phyloP scores from a whole-genome alignment of 306 rosid genomes.

The Hylodesmum podocarpum region DNA sequence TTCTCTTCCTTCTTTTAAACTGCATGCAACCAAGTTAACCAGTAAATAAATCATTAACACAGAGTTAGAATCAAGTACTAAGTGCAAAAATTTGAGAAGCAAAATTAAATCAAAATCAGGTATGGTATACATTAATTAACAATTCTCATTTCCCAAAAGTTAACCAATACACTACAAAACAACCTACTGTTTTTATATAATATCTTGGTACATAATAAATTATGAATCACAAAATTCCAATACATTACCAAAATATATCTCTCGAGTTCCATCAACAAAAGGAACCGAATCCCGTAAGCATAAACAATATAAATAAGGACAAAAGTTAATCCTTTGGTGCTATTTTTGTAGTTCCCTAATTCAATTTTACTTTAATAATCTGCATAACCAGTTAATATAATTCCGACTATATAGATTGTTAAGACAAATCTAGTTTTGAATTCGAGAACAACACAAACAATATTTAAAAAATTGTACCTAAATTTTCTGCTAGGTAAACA shows the following conservation, averaged over 20 bases:
- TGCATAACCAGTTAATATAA: too few relatives aligned
- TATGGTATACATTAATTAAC: background rate
- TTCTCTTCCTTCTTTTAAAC: conserved; percentile 53
- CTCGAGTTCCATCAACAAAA: background rate
- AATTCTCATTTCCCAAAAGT: too few relatives aligned
- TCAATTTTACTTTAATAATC: too few relatives aligned
- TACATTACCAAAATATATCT: background rate
- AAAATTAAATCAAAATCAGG: background rate
- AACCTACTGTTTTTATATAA: too few relatives aligned
- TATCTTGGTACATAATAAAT: background rate
- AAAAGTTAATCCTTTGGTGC: too few relatives aligned
- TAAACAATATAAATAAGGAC: background rate
- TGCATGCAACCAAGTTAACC: conserved; percentile 20
- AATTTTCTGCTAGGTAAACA: too few relatives aligned
- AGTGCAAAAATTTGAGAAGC: background rate
- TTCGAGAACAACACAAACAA: too few relatives aligned
- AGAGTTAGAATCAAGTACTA: background rate
- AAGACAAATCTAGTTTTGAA: too few relatives aligned
- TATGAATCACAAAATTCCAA: background rate
- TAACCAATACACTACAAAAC: too few relatives aligned
- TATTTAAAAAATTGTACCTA: too few relatives aligned
- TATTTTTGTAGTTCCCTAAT: too few relatives aligned
- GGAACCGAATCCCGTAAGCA: background rate
- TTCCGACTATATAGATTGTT: too few relatives aligned
- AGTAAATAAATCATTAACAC: background rate